Conservation (phyloP, 495 filamentous ascomycete genomes). For the Amorphotheca resinae region DNA sequence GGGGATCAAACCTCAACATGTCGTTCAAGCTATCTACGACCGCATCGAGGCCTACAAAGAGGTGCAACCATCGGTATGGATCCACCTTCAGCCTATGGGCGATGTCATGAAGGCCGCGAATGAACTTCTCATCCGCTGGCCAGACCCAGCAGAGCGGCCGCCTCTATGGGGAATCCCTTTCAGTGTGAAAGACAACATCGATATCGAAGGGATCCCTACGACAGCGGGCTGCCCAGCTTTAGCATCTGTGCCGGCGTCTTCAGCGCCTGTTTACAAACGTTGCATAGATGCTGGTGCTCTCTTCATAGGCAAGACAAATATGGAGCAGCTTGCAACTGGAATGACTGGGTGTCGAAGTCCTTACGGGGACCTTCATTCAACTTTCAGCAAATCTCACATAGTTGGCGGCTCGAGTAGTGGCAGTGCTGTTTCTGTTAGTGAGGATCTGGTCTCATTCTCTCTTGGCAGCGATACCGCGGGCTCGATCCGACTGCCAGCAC, state of each 20-base stretch:
- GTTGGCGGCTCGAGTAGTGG: conserved; percentile 48
- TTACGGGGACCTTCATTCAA: conserved; percentile 17
- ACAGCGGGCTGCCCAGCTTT: conserved; percentile 15
- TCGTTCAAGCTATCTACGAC: conserved; percentile 14
- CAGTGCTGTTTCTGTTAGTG: conserved; percentile 42
- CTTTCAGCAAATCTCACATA: conserved; percentile 13
- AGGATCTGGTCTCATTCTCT: conserved; percentile 46
- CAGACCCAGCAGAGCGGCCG: conserved; percentile 7
- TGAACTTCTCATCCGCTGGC: conserved; percentile 10
- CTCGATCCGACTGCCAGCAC: conserved; percentile 47
- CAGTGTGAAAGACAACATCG: conserved; percentile 42
- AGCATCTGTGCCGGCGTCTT: conserved; percentile 8
- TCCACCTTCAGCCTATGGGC: conserved; percentile 13
- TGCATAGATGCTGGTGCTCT: conserved; percentile 29
- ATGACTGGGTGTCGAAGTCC: conserved; percentile 16
- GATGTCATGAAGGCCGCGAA: conserved; percentile 11
- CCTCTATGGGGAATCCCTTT: conserved; percentile 43
- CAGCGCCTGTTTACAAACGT: conserved; percentile 8
- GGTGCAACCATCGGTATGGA: conserved; percentile 17
- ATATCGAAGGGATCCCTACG: conserved; percentile 15
- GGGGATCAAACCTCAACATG: conserved; percentile 14
- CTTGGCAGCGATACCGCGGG: conserved; percentile 58
- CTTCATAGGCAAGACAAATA: conserved; percentile 42
- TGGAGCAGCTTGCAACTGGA: conserved; percentile 44
- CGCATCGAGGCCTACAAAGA: conserved; percentile 17